A percentile compares a stretch with the other conserved stretches of the same genome.
Conservation (phyloP, 805 yeast genomes). For the Brettanomyces naardenensis region DNA sequence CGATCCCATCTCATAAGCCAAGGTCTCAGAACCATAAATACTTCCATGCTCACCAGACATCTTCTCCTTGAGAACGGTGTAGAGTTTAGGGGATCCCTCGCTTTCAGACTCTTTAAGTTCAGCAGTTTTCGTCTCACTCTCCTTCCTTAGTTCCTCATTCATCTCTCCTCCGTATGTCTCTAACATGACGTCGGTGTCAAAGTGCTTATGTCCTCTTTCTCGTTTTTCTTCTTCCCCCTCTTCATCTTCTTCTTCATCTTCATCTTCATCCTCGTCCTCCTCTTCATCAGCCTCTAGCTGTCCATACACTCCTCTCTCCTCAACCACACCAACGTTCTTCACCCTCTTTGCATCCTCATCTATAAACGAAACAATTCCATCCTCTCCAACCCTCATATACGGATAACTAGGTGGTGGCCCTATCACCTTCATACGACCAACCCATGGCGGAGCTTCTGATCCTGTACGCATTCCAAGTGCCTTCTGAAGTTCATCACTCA, state of each 20-base stretch:
- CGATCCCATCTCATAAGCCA: slow-evolving; percentile 17
- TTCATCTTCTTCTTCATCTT: slow-evolving; percentile 27
- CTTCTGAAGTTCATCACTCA: slow-evolving; percentile 51
- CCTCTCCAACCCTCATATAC: slow-evolving; percentile 39
- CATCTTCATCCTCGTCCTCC: slow-evolving; percentile 25
- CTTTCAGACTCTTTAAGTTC: slow-evolving; percentile 5
- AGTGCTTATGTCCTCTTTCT: slow-evolving; percentile 20
- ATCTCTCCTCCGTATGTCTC: slow-evolving; percentile 24
- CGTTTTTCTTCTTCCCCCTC: slow-evolving; percentile 28
- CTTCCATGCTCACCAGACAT: slow-evolving; percentile 16
- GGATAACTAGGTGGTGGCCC: slow-evolving; percentile 87
- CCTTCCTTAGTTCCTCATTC: slow-evolving; percentile 20
- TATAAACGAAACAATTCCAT: slow-evolving; percentile 27
- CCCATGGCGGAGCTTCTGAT: slow-evolving; percentile 70
- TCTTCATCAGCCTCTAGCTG: slow-evolving; percentile 25
- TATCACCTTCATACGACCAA: slow-evolving; percentile 50
- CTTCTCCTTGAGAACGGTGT: slow-evolving; percentile 25
- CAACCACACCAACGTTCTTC: slow-evolving; percentile 16
- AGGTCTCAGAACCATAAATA: slow-evolving; percentile 24
- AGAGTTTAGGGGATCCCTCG: slow-evolving; percentile 15
- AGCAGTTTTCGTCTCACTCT: slow-evolving; percentile 5
- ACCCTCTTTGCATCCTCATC: slow-evolving; percentile 10
- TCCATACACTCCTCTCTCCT: slow-evolving; percentile 20
- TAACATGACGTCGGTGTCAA: slow-evolving; percentile 8
- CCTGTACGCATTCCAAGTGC: slow-evolving; percentile 52